These are phyloP conservation scores for Candida caryicola DNA, from an alignment of 805 yeast genomes.

Conservation along the genomic window DNA sequence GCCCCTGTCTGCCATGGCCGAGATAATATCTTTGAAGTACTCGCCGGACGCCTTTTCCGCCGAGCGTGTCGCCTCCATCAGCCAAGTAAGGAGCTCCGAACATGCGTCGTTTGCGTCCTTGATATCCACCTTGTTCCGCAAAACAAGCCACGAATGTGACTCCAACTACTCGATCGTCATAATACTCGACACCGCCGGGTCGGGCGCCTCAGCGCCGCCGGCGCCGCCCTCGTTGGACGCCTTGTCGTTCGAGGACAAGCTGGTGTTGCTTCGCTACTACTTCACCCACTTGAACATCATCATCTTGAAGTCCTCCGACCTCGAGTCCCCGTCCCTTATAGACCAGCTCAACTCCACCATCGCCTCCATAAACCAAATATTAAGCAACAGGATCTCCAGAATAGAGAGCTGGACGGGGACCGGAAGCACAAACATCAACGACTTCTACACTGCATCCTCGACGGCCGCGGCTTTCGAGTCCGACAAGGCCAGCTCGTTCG, in stretches of 20 bases:
- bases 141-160: slow-evolving; percentile 35
- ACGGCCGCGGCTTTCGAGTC: background rate
- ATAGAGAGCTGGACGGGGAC: slow-evolving; percentile 46
- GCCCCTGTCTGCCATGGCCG: slow-evolving; percentile 21
- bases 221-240: slow-evolving; percentile 20
- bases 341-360: slow-evolving; percentile 19
- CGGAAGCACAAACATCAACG: slow-evolving; percentile 20
- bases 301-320: slow-evolving; percentile 15
- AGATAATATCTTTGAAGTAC: slow-evolving; percentile 10
- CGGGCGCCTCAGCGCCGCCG: too few species aligned
- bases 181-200: slow-evolving; percentile 16
- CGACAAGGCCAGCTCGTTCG: slow-evolving; percentile 1
- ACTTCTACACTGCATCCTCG: slow-evolving; percentile 10
- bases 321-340: slow-evolving; percentile 9
- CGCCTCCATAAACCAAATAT: slow-evolving; percentile 19
- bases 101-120: slow-evolving; percentile 14
- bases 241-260: slow-evolving; percentile 26
- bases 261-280: slow-evolving; percentile 32
- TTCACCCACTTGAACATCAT: slow-evolving; percentile 38
- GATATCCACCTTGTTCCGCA: slow-evolving; percentile 25
- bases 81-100: background rate
- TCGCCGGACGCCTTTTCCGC: background rate
- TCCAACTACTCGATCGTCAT: slow-evolving; percentile 31
- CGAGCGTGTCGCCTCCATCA: background rate
- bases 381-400: slow-evolving; percentile 33